These are phyloP conservation scores for Avicennia marina DNA, from an alignment of 257 asterid genomes.

Conservation along the genomic window DNA sequence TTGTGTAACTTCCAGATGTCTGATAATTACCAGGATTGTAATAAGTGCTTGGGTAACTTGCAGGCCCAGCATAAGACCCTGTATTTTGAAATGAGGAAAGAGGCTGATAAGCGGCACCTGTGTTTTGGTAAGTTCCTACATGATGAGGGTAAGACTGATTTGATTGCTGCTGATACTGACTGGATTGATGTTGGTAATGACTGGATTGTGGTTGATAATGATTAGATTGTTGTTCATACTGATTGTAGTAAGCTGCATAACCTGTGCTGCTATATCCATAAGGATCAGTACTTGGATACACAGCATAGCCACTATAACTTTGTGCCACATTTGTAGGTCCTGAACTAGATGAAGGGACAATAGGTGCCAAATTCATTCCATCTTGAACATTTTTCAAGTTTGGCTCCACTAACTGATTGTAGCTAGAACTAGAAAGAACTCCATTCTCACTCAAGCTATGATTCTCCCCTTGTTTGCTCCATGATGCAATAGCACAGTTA, in stretches of 20 bases:
- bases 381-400: slow-evolving; percentile 51
- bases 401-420: slow-evolving; percentile 45
- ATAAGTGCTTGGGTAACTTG: slow-evolving; percentile 99
- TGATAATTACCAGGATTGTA: slow-evolving; percentile 99
- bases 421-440: slow-evolving; percentile 44
- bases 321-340: slow-evolving; percentile 56
- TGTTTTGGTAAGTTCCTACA: slow-evolving; percentile 81
- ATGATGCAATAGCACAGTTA: slow-evolving; percentile 48
- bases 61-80: slow-evolving; percentile 97
- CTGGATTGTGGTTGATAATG: slow-evolving; percentile 32
- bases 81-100: slow-evolving; percentile 99
- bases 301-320: slow-evolving; percentile 61
- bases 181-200: slow-evolving; percentile 31
- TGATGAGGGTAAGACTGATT: slow-evolving; percentile 70
- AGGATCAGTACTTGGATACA: slow-evolving; percentile 65
- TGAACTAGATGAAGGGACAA: slow-evolving; percentile 62
- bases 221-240: slow-evolving; percentile 37
- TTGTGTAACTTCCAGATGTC: slow-evolving; percentile 96
- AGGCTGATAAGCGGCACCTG: slow-evolving; percentile 99
- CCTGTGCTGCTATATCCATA: slow-evolving; percentile 67
- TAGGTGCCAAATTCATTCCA: slow-evolving; percentile 43
- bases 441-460: slow-evolving; percentile 63
- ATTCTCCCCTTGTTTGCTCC: slow-evolving; percentile 53
- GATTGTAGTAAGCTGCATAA: slow-evolving; percentile 70
- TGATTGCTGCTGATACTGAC: slow-evolving; percentile 25